phyloP scores from a whole-genome alignment of 2,329 filamentous ascomycete species.

The Fusarium robinianum region DNA sequence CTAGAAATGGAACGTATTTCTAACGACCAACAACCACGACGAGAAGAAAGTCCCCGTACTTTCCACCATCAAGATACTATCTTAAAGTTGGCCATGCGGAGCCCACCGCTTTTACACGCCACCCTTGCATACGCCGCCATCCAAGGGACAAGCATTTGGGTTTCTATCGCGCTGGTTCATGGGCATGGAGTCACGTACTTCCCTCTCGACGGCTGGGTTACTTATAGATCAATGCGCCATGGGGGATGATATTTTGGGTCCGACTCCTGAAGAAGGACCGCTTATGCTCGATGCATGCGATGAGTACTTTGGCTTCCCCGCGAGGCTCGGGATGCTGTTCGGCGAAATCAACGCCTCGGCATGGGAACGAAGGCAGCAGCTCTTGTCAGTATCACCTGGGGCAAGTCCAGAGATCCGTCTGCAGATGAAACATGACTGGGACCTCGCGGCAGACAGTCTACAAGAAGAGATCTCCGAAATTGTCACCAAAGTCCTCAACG shows the following conservation, averaged over 20 bases:
- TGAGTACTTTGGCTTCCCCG: not conserved
- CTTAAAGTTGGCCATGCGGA: not conserved
- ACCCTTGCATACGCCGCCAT: not conserved
- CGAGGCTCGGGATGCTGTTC: not conserved
- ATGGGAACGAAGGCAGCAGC: not conserved
- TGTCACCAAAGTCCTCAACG: too few species aligned
- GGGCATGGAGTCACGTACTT: not conserved
- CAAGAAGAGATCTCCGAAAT: too few species aligned
- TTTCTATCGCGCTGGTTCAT: conserved; percentile 1
- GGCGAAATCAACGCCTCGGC: conserved; percentile 3
- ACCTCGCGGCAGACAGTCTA: too few species aligned
- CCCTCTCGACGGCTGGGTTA: not conserved
- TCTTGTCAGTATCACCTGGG: too few species aligned
- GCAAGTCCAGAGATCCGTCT: too few species aligned
- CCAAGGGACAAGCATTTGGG: not conserved
- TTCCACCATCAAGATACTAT: not conserved
- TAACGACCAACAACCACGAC: not conserved
- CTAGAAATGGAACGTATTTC: conserved; percentile 3
- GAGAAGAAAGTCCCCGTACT: not conserved
- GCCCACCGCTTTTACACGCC: not conserved
- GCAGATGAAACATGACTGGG: too few species aligned
- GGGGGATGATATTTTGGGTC: too few species aligned
- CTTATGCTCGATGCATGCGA: not conserved
- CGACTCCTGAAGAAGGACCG: too few species aligned
- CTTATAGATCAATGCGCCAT: too few species aligned